These are phyloP conservation scores for Xylaria sp. DNA, from an alignment of 495 filamentous ascomycete genomes.

Conservation along the genomic window DNA sequence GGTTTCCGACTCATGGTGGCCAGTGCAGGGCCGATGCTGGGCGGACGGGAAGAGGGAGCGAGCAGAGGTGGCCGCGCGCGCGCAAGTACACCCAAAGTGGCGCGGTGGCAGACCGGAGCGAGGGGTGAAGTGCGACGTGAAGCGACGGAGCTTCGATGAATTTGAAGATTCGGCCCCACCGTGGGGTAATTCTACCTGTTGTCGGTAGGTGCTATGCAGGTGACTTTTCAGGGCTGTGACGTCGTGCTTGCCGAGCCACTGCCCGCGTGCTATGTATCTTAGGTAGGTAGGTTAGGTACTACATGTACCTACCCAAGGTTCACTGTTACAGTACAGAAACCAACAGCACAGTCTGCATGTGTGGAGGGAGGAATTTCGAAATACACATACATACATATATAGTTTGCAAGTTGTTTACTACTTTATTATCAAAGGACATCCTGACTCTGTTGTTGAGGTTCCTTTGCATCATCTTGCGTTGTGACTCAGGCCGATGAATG, in stretches of 20 bases:
- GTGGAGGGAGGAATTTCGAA: neutral
- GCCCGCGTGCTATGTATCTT: too few species aligned
- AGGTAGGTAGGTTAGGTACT: too few species aligned
- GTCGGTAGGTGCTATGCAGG: neutral
- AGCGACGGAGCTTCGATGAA: neutral
- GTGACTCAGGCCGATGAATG: slow-evolving; percentile 25
- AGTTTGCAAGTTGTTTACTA: neutral
- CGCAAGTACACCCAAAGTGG: neutral
- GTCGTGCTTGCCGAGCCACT: neutral
- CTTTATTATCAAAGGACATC: neutral
- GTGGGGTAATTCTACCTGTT: too few species aligned
- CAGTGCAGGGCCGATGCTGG: neutral
- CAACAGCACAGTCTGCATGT: neutral
- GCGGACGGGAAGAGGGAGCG: neutral
- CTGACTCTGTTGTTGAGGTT: neutral
- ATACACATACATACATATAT: too few species aligned
- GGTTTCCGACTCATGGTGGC: slow-evolving; percentile 42
- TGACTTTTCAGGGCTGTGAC: slow-evolving; percentile 10
- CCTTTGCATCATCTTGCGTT: neutral
- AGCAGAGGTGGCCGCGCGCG: neutral
- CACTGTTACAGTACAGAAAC: too few species aligned
- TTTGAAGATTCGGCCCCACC: slow-evolving; percentile 36
- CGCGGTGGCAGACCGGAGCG: neutral
- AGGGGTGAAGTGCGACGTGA: neutral
- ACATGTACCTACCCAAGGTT: too few species aligned